Evolutionary conservation across 1,284 basidiomycete species (phyloP).

Genomic region (Fomitopsis schrenkii): DNA sequence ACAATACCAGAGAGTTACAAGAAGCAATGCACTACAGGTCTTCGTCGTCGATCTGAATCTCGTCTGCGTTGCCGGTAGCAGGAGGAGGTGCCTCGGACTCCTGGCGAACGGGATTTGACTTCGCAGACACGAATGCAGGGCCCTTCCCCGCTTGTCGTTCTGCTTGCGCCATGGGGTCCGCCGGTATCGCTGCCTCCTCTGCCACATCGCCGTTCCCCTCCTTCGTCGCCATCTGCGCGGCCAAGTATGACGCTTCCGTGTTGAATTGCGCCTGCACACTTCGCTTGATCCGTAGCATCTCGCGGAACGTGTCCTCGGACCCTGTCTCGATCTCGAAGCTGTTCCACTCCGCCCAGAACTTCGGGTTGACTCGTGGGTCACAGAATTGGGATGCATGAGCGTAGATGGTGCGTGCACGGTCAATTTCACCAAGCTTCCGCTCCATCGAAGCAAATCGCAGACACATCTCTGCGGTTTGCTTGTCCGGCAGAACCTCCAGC

Average conservation of each 20-base stretch:
- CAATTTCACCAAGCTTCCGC: constrained; percentile 98
- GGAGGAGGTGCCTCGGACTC: constrained; percentile 24
- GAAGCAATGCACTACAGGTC: constrained; percentile 36
- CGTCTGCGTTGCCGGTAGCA: constrained; percentile 58
- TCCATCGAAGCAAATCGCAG: constrained; percentile 94
- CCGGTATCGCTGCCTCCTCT: constrained; percentile 53
- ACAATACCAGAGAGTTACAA: constrained; percentile 13
- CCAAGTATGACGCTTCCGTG: constrained; percentile 88
- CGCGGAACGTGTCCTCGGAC: constrained; percentile 97
- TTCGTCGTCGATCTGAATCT: constrained; percentile 84
- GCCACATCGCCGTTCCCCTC: constrained; percentile 45
- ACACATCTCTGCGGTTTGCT: constrained; percentile 97
- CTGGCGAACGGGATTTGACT: constrained; percentile 21
- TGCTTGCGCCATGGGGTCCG: constrained; percentile 69
- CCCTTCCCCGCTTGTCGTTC: constrained; percentile 38
- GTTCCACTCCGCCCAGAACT: constrained; percentile 98
- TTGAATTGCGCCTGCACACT: constrained; percentile 99
- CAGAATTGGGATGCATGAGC: constrained; percentile 98
- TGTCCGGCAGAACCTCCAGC: constrained; percentile 90
- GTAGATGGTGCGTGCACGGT: constrained; percentile 94
- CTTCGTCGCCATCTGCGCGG: constrained; percentile 76
- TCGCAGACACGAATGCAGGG: constrained; percentile 35
- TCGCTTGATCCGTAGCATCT: constrained; percentile 97
- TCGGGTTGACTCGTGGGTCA: constrained; percentile 85
- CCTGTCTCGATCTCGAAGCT: constrained; percentile 97